Conservation (phyloP, 2,329 filamentous ascomycete species). For the Curvularia eragrostidis region DNA sequence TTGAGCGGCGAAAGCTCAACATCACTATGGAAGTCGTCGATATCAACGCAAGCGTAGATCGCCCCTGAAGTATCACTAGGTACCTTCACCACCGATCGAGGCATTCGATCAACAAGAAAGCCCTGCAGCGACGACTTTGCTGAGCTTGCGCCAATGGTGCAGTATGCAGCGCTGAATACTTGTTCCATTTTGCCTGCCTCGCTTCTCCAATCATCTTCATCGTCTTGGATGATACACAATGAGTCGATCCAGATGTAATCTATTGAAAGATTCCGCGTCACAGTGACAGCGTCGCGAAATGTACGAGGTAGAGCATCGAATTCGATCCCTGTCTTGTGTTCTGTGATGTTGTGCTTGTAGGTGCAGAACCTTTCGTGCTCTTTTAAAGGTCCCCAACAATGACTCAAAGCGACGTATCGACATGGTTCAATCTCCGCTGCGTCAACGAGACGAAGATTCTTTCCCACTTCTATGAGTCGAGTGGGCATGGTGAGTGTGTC, state of each 20-base stretch:
- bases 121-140: conserved; percentile 22
- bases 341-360: conserved; percentile 16
- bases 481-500: neutral
- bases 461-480: neutral
- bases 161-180: conserved; percentile 2
- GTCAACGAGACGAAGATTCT: neutral
- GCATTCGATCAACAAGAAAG: conserved; percentile 13
- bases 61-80: neutral
- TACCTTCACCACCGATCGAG: neutral
- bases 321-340: conserved; percentile 12
- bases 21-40: conserved; percentile 22
- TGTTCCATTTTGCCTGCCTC: conserved; percentile 4
- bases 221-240: no score
- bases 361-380: conserved; percentile 22
- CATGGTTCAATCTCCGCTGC: neutral
- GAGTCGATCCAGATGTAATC: no score
- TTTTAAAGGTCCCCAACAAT: conserved; percentile 24
- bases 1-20: conserved; percentile 22
- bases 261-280: neutral
- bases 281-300: neutral
- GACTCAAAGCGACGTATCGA: conserved; percentile 11
- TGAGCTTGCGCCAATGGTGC: conserved; percentile 8
- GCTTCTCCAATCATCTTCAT: neutral
- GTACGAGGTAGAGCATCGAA: conserved; percentile 18
- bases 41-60: conserved; percentile 3